Evolutionary conservation across 2,329 filamentous ascomycete species (phyloP).

Genomic region (Botrytis squamosa): DNA sequence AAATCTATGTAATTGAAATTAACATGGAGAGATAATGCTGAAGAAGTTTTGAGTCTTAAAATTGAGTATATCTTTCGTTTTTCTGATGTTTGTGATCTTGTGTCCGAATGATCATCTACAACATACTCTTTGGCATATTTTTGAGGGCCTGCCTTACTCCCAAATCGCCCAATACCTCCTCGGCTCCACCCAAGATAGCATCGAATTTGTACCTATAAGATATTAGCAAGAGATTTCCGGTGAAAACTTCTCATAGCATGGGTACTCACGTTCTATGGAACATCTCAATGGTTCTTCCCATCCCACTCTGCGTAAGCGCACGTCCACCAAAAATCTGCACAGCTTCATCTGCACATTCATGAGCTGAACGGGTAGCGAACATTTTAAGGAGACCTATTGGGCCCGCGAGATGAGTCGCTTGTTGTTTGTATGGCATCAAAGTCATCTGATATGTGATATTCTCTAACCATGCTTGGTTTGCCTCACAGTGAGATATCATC

Average conservation of each 20-base stretch:
- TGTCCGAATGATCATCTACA: constrained; percentile 49
- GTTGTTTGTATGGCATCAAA: constrained; percentile 76
- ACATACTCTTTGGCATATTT: constrained; percentile 78
- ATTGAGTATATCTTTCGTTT: no score
- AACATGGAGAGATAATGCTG: no score
- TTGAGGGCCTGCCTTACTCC: constrained; percentile 83
- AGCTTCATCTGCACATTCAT: constrained; percentile 80
- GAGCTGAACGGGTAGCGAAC: constrained; percentile 70
- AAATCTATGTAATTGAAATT: no score
- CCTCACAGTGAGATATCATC: constrained; percentile 80
- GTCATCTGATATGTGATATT: constrained; percentile 85
- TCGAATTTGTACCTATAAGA: constrained; percentile 61
- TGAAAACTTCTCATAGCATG: constrained; percentile 39
- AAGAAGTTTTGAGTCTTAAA: no score
- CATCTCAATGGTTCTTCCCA: constrained; percentile 80
- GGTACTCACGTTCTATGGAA: constrained; percentile 63
- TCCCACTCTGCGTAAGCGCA: constrained; percentile 75
- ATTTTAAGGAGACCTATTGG: constrained; percentile 83
- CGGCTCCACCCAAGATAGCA: constrained; percentile 74
- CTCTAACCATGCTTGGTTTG: constrained; percentile 85
- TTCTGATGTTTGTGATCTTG: no score
- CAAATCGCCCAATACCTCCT: constrained; percentile 78
- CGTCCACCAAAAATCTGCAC: constrained; percentile 85
- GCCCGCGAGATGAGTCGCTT: constrained; percentile 72
- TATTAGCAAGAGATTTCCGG: not conserved